Evolutionary conservation across 1,139 yeast genomes (phyloP), one percentile per base, ranked within the genome.

Genomic region (Geotrichum europaeum): DNA sequence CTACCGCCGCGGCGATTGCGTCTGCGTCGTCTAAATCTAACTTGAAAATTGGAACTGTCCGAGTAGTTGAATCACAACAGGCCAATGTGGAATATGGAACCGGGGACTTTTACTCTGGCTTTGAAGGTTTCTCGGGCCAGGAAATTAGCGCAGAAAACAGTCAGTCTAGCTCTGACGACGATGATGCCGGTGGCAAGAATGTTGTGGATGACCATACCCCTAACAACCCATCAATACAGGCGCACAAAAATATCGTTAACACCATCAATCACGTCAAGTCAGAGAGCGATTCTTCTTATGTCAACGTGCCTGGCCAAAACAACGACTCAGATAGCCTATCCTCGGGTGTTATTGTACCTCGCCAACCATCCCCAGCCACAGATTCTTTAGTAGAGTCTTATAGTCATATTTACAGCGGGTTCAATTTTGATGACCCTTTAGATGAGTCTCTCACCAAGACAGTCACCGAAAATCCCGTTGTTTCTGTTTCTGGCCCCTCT

Each of bases 1-100:
- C 62, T 13, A 57, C 62, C 13, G 60, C 60, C n/a, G 62, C 62
- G 13, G 59, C 59, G 34, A 45, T 53, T 13, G 59, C 59, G 4
- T 50, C 55, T 18, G 52, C 56, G 9, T 52, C 56, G 15, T 28
- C 52, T 30, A 53, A 53, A 22, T 53, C 57, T 20, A 57, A 59
- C 15, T 22, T 59, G 9, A 59, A 59, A 49, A 52, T 56, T 20
- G 62, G 62, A 9, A 52, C 57, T 10, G 59, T 59, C 25, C 52
- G 51, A 20, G 51, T 54, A 6, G 59, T 60, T 20, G 62, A 50
- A 24, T 60, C 62, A 2, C 57, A 55, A 32, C 50, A 47, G 13
- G 50, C 53, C 1, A 34, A 30, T 43, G 54, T 59, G 2, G 56
- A 51, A 40, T 18, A 18, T 30, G 28, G 30, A 10, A 25, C 34